Evolutionary conservation across 169 alveolate genomes (phyloP).

Genomic region (Fabrea salina): DNA sequence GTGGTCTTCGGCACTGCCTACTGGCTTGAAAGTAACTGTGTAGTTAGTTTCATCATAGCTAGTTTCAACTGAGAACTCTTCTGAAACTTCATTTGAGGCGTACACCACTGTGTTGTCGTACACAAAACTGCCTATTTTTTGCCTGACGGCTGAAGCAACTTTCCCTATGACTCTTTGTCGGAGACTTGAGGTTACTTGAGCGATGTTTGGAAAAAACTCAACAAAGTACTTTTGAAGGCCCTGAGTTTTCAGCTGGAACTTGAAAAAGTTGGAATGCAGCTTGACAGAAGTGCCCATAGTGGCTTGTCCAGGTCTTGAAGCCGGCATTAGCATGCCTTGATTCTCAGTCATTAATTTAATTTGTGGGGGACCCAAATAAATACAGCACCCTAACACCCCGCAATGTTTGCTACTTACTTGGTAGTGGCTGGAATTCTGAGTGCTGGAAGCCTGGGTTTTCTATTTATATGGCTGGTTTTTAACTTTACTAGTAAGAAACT

Average conservation of each 20-base stretch:
- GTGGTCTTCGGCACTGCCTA: background rate
- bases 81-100: background rate
- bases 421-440: too few species aligned
- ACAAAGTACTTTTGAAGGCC: background rate
- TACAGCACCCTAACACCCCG: too few species aligned
- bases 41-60: background rate
- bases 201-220: background rate
- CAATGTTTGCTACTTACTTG: too few species aligned
- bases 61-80: background rate
- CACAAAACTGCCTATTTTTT: background rate
- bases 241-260: background rate
- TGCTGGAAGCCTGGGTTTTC: too few species aligned
- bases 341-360: too few species aligned
- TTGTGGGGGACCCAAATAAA: too few species aligned
- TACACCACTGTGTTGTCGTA: constrained; percentile 15
- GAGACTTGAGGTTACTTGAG: background rate
- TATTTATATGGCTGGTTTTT: too few species aligned
- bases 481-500: too few species aligned
- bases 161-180: background rate
- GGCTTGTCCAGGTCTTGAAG: constrained; percentile 14
- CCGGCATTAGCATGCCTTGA: too few species aligned
- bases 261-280: constrained; percentile 2
- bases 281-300: background rate
- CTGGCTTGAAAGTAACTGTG: background rate
- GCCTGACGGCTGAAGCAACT: background rate